These are phyloP conservation scores for Yarrowia keelungensis DNA, from an alignment of 805 yeast species.

Conservation along the genomic window DNA sequence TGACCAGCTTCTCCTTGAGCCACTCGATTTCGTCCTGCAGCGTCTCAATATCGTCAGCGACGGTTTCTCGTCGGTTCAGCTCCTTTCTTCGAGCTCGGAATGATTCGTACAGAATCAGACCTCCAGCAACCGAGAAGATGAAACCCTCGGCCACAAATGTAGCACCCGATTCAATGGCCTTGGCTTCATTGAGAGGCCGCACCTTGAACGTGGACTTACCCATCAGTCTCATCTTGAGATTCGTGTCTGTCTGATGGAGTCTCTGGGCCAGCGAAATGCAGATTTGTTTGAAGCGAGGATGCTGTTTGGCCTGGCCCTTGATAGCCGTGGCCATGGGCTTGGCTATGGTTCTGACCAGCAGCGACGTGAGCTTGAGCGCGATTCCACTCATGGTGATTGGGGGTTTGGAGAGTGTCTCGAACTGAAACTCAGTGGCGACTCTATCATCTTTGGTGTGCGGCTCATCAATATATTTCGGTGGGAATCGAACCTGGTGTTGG, in stretches of 20 bases:
- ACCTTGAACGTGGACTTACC: slow-evolving; percentile 61
- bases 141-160: slow-evolving; percentile 77
- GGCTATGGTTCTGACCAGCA: slow-evolving; percentile 75
- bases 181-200: slow-evolving; percentile 80
- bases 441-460: slow-evolving; percentile 13
- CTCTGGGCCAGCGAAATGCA: slow-evolving; percentile 78
- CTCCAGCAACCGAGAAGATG: slow-evolving; percentile 81
- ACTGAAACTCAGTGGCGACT: slow-evolving; percentile 26
- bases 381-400: slow-evolving; percentile 68
- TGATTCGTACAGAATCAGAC: slow-evolving; percentile 73
- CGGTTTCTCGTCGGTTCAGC: slow-evolving; percentile 62
- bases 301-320: slow-evolving; percentile 77
- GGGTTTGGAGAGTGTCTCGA: slow-evolving; percentile 5
- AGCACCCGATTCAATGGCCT: slow-evolving; percentile 85
- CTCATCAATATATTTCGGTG: slow-evolving; percentile 5
- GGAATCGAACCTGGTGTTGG: slow-evolving; percentile 22
- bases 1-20: slow-evolving; percentile 53
- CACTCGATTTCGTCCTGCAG: slow-evolving; percentile 74
- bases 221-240: slow-evolving; percentile 64
- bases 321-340: slow-evolving; percentile 77
- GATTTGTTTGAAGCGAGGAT: slow-evolving; percentile 62
- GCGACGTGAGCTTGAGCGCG: slow-evolving; percentile 74
- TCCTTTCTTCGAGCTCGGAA: slow-evolving; percentile 72
- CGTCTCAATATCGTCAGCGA: slow-evolving; percentile 73
- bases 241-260: slow-evolving; percentile 69